Evolutionary conservation across 768 basidiomycete genomes (phyloP).

Genomic region (Baorangia bicolor): DNA sequence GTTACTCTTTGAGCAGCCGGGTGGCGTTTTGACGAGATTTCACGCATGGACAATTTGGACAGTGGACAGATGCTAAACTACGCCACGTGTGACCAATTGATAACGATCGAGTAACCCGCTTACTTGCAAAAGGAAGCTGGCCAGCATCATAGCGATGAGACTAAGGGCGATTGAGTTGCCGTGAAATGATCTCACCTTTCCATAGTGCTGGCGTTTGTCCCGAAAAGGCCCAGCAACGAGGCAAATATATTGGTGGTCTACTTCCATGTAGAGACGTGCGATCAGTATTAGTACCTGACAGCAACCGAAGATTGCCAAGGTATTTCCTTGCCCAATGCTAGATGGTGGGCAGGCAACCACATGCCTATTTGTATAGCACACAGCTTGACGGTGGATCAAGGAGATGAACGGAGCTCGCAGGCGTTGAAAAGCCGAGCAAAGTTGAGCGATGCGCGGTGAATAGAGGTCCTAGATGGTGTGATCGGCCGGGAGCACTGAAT

Average conservation of each 20-base stretch:
- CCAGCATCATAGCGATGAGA: background rate
- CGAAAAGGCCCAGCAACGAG: background rate
- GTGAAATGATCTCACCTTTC: conserved; percentile 9
- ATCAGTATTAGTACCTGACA: background rate
- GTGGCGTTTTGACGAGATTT: conserved; percentile 20
- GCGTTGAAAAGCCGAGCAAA: background rate
- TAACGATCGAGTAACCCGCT: background rate
- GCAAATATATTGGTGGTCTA: background rate
- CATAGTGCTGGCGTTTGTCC: background rate
- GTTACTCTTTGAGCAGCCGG: background rate
- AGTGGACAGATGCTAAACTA: conserved; percentile 6
- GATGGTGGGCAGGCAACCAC: background rate
- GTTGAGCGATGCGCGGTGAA: background rate
- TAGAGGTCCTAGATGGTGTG: background rate
- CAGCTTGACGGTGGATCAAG: conserved; percentile 2
- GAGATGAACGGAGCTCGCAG: background rate
- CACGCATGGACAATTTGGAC: background rate
- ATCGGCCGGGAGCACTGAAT: conserved; percentile 15
- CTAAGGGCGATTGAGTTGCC: conserved; percentile 7
- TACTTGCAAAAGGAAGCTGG: conserved; percentile 9
- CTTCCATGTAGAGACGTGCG: conserved; percentile 5
- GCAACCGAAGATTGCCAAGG: background rate
- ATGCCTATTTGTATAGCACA: conserved; percentile 5
- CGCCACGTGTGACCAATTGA: conserved; percentile 18
- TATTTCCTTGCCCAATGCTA: background rate